Evolutionary conservation across 2,329 filamentous ascomycete species (phyloP).

Genomic region (Nigrospora osmanthi): DNA sequence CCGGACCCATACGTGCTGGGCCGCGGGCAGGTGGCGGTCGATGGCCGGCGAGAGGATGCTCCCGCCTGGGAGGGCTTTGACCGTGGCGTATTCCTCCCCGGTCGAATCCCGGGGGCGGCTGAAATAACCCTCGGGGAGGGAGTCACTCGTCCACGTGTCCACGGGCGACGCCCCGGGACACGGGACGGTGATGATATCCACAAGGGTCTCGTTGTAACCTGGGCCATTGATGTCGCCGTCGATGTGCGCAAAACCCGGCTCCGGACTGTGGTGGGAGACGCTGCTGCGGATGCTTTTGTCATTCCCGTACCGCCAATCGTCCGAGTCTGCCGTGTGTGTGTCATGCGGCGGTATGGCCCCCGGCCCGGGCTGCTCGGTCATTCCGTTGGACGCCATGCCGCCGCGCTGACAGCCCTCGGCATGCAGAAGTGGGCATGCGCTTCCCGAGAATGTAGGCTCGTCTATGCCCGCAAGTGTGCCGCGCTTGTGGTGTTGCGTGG

Average conservation of each 20-base stretch:
- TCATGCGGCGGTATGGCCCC: too few relatives aligned
- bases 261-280: conserved; percentile 20
- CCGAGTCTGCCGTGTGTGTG: too few relatives aligned
- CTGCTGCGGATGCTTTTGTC: conserved; percentile 15
- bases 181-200: conserved; percentile 45
- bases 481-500: too few relatives aligned
- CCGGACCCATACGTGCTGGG: conserved; percentile 40
- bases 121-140: conserved; percentile 38
- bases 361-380: too few relatives aligned
- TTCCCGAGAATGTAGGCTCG: too few relatives aligned
- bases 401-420: too few relatives aligned
- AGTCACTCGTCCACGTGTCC: conserved; percentile 45
- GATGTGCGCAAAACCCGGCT: conserved; percentile 31
- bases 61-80: conserved; percentile 21
- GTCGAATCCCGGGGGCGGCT: conserved; percentile 10
- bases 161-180: conserved; percentile 44
- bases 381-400: too few relatives aligned
- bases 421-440: too few relatives aligned
- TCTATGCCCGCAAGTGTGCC: too few relatives aligned
- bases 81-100: conserved; percentile 14
- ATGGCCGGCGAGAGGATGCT: conserved; percentile 23
- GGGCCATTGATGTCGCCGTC: conserved; percentile 32
- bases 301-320: neutral
- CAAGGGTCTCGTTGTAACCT: conserved; percentile 43
- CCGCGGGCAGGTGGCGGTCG: conserved; percentile 19